These are phyloP conservation scores for Periconia sp. DNA, from an alignment of 2,329 filamentous ascomycete species.

Conservation along the genomic window DNA sequence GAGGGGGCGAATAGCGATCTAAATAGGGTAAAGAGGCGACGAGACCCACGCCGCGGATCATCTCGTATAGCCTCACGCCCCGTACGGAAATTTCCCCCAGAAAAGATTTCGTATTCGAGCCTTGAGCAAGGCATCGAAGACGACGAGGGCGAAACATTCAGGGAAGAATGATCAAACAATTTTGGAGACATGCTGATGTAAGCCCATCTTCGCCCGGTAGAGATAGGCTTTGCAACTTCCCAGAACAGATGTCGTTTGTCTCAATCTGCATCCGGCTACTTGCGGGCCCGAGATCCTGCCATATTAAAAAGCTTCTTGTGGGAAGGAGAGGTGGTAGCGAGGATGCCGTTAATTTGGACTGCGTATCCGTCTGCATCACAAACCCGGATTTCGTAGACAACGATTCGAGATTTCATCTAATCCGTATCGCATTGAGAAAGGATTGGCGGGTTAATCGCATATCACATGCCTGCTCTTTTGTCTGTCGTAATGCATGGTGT, in stretches of 20 bases:
- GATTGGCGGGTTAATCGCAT: conserved; percentile 11
- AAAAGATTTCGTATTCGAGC: no score
- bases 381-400: conserved; percentile 14
- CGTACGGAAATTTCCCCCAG: not conserved
- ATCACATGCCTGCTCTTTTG: not conserved
- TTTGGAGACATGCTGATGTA: conserved; percentile 10
- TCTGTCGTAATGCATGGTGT: not conserved
- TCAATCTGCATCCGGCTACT: no score
- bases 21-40: conserved; percentile 8
- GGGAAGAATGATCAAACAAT: not conserved
- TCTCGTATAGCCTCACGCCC: not conserved
- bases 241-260: no score
- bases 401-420: conserved; percentile 10
- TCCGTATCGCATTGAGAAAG: conserved; percentile 1
- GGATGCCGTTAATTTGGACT: conserved; percentile 8
- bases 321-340: conserved; percentile 12
- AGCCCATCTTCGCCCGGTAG: conserved; percentile 1
- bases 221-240: not conserved
- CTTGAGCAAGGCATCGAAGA: no score
- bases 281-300: not conserved
- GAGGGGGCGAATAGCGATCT: conserved; percentile 4
- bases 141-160: no score
- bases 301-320: conserved; percentile 18
- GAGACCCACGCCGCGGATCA: not conserved
- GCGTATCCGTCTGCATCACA: conserved; percentile 2